These are phyloP conservation scores for Fraxinus angustifolia DNA, from an alignment of 305 asterid genomes.

Conservation along the genomic window DNA sequence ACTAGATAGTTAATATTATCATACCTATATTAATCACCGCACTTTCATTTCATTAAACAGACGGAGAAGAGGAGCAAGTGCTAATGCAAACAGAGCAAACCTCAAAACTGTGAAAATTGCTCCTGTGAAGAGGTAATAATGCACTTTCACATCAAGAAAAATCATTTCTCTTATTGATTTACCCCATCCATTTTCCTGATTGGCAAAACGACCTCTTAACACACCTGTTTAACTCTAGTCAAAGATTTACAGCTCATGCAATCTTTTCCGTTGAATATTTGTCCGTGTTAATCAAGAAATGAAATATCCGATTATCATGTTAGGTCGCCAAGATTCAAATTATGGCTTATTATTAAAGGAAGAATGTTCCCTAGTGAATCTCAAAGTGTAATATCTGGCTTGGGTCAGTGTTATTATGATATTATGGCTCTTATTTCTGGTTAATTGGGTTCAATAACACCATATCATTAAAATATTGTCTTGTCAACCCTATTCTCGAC, in stretches of 20 bases:
- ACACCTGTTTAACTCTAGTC: not conserved
- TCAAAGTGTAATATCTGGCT: not conserved
- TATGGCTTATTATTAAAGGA: not conserved
- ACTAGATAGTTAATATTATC: not conserved
- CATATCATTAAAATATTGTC: not conserved
- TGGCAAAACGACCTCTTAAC: not conserved
- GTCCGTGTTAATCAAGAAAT: not conserved
- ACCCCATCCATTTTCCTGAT: not conserved
- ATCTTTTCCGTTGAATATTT: not conserved
- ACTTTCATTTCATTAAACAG: conserved; percentile 29
- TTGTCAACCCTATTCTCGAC: not conserved
- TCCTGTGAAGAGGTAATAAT: conserved; percentile 45
- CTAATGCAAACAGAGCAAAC: conserved; percentile 29
- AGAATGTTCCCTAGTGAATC: not conserved
- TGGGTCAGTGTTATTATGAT: not conserved
- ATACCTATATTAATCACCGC: not conserved
- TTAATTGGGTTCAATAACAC: not conserved
- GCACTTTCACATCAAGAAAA: conserved; percentile 4
- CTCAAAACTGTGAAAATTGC: conserved; percentile 39
- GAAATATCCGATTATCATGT: not conserved
- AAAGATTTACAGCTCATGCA: not conserved
- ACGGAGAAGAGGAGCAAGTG: conserved; percentile 39
- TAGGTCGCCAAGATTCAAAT: not conserved
- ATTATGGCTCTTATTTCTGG: not conserved
- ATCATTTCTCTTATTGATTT: not conserved